Conservation (phyloP, 176 grass and related monocot genomes). For the Saccharum spontaneum region DNA sequence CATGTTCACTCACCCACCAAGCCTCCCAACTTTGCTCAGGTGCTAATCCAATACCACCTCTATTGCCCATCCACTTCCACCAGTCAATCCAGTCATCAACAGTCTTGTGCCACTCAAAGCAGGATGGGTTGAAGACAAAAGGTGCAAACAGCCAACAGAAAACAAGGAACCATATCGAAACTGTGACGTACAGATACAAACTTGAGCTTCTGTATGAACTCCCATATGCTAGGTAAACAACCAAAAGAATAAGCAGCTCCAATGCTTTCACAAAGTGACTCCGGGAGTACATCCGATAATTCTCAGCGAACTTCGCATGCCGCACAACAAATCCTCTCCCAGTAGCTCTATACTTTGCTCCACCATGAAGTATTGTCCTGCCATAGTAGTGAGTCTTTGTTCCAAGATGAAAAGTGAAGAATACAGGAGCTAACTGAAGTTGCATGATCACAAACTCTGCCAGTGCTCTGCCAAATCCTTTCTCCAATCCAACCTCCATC, state of each 20-base stretch:
- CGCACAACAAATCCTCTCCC: slow-evolving; percentile 73
- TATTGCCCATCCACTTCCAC: slow-evolving; percentile 69
- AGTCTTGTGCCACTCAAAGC: slow-evolving; percentile 82
- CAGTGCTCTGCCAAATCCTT: slow-evolving; percentile 65
- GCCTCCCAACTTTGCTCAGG: slow-evolving; percentile 74
- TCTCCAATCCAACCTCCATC: slow-evolving; percentile 73
- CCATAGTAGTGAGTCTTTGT: slow-evolving; percentile 79
- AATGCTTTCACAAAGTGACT: slow-evolving; percentile 79
- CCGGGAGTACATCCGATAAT: slow-evolving; percentile 71
- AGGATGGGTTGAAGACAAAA: slow-evolving; percentile 77
- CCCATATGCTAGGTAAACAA: slow-evolving; percentile 66
- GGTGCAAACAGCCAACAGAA: slow-evolving; percentile 69
- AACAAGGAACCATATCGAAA: slow-evolving; percentile 76
- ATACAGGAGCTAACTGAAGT: slow-evolving; percentile 68
- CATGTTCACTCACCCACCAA: slow-evolving; percentile 74
- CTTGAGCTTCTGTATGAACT: slow-evolving; percentile 51
- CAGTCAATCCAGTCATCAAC: slow-evolving; percentile 75
- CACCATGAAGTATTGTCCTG: slow-evolving; percentile 68
- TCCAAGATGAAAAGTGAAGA: slow-evolving; percentile 76
- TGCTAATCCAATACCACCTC: slow-evolving; percentile 65
- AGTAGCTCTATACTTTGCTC: slow-evolving; percentile 72
- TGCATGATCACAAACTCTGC: slow-evolving; percentile 79
- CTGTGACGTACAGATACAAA: slow-evolving; percentile 55
- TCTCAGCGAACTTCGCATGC: slow-evolving; percentile 75
- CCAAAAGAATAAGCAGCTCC: slow-evolving; percentile 65